A percentile compares a stretch with the other conserved stretches of the same genome.
Evolutionary conservation across 2,329 filamentous ascomycete species (phyloP).

Genomic region (Reticulascus tulasneorum): DNA sequence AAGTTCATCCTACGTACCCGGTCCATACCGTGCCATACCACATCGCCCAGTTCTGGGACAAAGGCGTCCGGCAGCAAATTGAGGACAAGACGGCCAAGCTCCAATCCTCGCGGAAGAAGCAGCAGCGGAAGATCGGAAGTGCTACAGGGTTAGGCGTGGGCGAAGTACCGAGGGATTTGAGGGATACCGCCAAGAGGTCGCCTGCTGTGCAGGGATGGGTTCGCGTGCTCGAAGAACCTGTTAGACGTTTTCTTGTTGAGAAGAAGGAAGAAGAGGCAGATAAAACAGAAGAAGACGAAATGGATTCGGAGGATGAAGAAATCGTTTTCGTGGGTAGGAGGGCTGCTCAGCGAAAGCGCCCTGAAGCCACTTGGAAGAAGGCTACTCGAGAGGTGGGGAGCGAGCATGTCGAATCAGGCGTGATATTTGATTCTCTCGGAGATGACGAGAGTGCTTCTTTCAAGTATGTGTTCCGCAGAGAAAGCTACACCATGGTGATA

Average conservation of each 20-base stretch:
- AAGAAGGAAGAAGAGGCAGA: conserved; percentile 26
- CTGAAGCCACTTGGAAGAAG: conserved; percentile 40
- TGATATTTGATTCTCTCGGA: conserved; percentile 77
- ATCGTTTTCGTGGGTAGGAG: conserved; percentile 80
- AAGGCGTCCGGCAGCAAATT: conserved; percentile 42
- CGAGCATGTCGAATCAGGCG: conserved; percentile 55
- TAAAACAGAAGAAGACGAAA: conserved; percentile 44
- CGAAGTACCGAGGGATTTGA: conserved; percentile 73
- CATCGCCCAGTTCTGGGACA: conserved; percentile 80
- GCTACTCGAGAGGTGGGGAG: conserved; percentile 50
- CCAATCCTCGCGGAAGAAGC: conserved; percentile 41
- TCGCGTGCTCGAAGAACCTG: conserved; percentile 78
- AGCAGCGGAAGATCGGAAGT: conserved; percentile 36
- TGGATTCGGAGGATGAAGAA: conserved; percentile 63
- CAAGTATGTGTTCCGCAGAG: conserved; percentile 54
- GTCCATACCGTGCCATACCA: conserved; percentile 81
- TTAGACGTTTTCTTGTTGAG: conserved; percentile 69
- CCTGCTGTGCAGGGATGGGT: conserved; percentile 77
- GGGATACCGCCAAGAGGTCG: conserved; percentile 73
- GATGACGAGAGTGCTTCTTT: conserved; percentile 76
- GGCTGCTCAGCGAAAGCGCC: conserved; percentile 34
- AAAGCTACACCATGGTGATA: not conserved
- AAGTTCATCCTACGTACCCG: conserved; percentile 75
- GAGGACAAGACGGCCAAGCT: conserved; percentile 40
- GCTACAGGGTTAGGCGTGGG: conserved; percentile 43